These are phyloP conservation scores for Coemansia reversa DNA, from an alignment of 192 early-diverging fungal genomes.

Conservation along the genomic window DNA sequence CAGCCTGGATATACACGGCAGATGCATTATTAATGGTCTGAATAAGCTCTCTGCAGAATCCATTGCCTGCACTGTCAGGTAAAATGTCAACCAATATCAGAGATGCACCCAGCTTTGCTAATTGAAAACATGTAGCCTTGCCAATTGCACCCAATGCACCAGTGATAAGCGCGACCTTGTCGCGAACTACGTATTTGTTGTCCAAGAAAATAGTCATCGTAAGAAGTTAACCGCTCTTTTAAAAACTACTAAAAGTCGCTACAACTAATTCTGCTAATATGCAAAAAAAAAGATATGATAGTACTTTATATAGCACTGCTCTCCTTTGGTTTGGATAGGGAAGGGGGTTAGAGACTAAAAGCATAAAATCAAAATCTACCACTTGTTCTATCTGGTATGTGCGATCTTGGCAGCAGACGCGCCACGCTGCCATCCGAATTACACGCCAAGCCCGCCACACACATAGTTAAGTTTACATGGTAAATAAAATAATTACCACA, in stretches of 20 bases:
- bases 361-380: neutral
- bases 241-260: neutral
- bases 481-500: neutral
- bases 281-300: neutral
- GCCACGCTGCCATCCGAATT: neutral
- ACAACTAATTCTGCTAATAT: neutral
- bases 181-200: constrained; percentile 9
- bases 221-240: neutral
- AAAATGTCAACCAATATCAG: constrained; percentile 38
- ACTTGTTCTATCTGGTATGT: neutral
- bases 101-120: constrained; percentile 18
- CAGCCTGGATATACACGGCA: constrained; percentile 7
- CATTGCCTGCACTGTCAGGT: constrained; percentile 2
- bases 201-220: neutral
- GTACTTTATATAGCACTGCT: neutral
- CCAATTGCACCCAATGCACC: constrained; percentile 45
- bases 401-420: neutral
- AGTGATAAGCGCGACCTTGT: constrained; percentile 44
- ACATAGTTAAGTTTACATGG: neutral
- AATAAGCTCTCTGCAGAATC: constrained; percentile 15
- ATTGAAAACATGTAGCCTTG: constrained; percentile 13
- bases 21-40: neutral
- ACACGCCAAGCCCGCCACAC: neutral
- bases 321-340: neutral
- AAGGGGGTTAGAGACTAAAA: neutral